Base-by-base conservation (phyloP, 2,329 filamentous ascomycete genomes). In the Aspergillus hortae region DNA sequence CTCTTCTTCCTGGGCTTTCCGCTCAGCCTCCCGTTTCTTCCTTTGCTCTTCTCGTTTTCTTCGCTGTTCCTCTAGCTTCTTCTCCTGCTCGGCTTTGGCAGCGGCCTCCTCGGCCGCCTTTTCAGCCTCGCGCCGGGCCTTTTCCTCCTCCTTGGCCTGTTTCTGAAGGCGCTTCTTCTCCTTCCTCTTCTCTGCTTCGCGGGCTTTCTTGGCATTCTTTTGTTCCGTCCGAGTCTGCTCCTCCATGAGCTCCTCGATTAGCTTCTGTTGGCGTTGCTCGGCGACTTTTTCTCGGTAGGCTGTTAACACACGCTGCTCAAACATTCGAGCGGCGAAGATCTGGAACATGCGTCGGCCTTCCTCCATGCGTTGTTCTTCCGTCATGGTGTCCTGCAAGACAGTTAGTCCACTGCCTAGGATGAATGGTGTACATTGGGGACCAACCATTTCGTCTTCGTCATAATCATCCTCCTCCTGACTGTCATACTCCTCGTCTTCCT, bases 261-360 rank as follows among this genome's bases (percentile, higher is more conserved):
- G 84, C 69, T 91, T 91, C 65, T 89, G 81, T 67, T 96, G 92
- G 25, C 94, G 89, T 74, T 99, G 92, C 62, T 87, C 86, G 15
- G 94, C 90, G 3, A 99, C 92, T 70, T 96, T 96, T 75, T 97
- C 92, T 70, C 91, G 89, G 74, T 99, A 99, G n/a, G 94, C 94
- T 40, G 89, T 92, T 53, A 99, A 80, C 19, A 99, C 94, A 57
- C 94, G 83, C 71, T 99, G 94, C 75, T 99, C 94, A 71, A 99
- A 99, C 94, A 99, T 99, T 57, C 94, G 86, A 52, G 94, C 94
- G 55, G 94, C 94, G 72, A 99, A 99, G 70, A 99, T 97, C 71
- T 99, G 94, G 69, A 99, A 99, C 94, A 99, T 99, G 61, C 92
- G 83, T 51, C 94, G 85, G 55, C 94, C 94, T 78, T 99, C 94